A percentile compares a stretch with the other conserved stretches of the same genome.
phyloP scores from a whole-genome alignment of 2,329 filamentous ascomycete species.

The Aspergillus jensenii region DNA sequence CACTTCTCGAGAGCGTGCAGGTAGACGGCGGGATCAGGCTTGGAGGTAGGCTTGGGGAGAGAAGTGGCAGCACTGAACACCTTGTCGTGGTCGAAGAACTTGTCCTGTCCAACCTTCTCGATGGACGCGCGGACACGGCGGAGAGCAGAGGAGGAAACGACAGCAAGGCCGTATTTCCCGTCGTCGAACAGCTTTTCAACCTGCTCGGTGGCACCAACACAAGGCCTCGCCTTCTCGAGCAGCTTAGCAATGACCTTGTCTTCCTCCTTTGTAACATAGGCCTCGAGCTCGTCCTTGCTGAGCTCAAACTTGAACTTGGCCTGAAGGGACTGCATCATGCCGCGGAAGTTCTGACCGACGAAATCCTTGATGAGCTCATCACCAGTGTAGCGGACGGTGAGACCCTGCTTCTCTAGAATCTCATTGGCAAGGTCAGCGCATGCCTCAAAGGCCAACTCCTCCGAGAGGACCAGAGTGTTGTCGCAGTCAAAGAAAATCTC shows the following conservation, averaged over 20 bases:
- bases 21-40: conserved; percentile 90
- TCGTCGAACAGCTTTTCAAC: conserved; percentile 63
- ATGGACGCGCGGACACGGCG: conserved; percentile 75
- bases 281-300: conserved; percentile 65
- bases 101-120: conserved; percentile 74
- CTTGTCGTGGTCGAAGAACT: conserved; percentile 73
- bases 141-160: conserved; percentile 79
- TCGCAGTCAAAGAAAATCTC: conserved; percentile 72
- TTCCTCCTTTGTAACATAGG: conserved; percentile 74
- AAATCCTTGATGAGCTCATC: conserved; percentile 79
- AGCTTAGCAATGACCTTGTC: conserved; percentile 82
- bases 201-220: conserved; percentile 66
- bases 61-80: conserved; percentile 82
- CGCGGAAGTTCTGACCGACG: conserved; percentile 91
- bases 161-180: conserved; percentile 70
- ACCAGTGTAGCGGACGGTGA: conserved; percentile 72
- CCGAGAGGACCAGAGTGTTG: conserved; percentile 92
- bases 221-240: conserved; percentile 64
- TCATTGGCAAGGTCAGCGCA: conserved; percentile 87
- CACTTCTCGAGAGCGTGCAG: conserved; percentile 72
- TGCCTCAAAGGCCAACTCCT: conserved; percentile 86
- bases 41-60: conserved; percentile 76
- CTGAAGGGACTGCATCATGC: conserved; percentile 79
- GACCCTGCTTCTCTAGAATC: conserved; percentile 67
- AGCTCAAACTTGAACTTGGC: conserved; percentile 74